phyloP scores from a whole-genome alignment of 805 yeast genomes.

The Candida piceae region DNA sequence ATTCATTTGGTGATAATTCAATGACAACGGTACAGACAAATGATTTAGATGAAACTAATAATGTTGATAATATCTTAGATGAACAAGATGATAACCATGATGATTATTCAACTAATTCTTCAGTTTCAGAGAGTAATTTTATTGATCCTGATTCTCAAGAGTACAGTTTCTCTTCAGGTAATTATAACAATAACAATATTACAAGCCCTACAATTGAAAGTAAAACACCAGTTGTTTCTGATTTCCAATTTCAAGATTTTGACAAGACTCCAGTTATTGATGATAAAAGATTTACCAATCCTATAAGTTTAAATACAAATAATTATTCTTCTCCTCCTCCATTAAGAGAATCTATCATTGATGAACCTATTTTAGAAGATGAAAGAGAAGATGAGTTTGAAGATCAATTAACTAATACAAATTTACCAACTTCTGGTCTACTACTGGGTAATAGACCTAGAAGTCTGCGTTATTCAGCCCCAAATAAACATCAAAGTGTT shows the following conservation, averaged over 20 bases:
- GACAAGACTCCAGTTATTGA: constrained; percentile 10
- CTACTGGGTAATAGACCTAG: too few relatives aligned
- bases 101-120: constrained; percentile 13
- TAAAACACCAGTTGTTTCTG: constrained; percentile 17
- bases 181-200: constrained; percentile 1
- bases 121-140: constrained; percentile 23
- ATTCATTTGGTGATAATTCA: constrained; percentile 10
- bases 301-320: constrained; percentile 13
- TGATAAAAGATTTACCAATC: constrained; percentile 17
- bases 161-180: constrained; percentile 4
- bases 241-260: constrained; percentile 1
- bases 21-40: constrained; percentile 10
- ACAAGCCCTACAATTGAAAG: too few relatives aligned
- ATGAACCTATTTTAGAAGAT: constrained; percentile 18
- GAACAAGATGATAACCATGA: constrained; percentile 2
- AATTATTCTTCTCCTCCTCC: constrained; percentile 12
- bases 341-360: constrained; percentile 12
- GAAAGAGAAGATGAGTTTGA: constrained; percentile 21
- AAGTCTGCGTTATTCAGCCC: too few relatives aligned
- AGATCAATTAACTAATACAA: constrained; percentile 3
- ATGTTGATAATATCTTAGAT: too few relatives aligned
- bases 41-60: constrained; percentile 5
- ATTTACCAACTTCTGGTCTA: too few relatives aligned
- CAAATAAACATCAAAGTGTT: constrained; percentile 13
- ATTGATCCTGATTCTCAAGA: constrained; percentile 17